phyloP scores from a whole-genome alignment of 352 stramenopile species.

The Phytophthora kernoviae region DNA sequence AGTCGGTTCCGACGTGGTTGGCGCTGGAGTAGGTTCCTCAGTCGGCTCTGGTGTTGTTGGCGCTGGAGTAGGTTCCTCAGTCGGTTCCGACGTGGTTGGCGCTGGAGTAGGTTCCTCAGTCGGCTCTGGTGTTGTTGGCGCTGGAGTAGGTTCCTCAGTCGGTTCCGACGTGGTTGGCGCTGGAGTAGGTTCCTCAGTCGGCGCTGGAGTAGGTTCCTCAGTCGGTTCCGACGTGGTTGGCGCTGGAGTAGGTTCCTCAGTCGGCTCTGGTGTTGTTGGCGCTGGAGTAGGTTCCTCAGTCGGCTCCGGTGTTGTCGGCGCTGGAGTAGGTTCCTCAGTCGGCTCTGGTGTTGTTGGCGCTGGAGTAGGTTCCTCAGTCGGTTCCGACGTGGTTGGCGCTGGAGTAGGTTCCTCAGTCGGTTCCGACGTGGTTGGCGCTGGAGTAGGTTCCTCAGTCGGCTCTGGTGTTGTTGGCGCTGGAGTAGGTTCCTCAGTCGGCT shows the following conservation, averaged over 20 bases:
- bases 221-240: no score
- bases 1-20: not conserved
- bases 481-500: not conserved
- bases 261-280: no score
- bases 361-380: slow-evolving; percentile 2
- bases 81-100: no score
- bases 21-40: not conserved
- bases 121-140: no score
- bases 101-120: no score
- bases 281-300: no score
- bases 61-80: not conserved
- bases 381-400: not conserved
- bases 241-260: no score
- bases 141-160: no score
- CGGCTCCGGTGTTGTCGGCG: no score
- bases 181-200: not conserved
- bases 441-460: slow-evolving; percentile 2
- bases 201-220: no score
- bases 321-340: not conserved
- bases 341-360: not conserved
- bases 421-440: not conserved
- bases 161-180: no score
- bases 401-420: not conserved
- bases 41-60: not conserved
- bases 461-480: not conserved